Evolutionary conservation across 2,329 filamentous ascomycete species (phyloP), one percentile per base, ranked within the genome.

Genomic region (Ophiostoma sp.): DNA sequence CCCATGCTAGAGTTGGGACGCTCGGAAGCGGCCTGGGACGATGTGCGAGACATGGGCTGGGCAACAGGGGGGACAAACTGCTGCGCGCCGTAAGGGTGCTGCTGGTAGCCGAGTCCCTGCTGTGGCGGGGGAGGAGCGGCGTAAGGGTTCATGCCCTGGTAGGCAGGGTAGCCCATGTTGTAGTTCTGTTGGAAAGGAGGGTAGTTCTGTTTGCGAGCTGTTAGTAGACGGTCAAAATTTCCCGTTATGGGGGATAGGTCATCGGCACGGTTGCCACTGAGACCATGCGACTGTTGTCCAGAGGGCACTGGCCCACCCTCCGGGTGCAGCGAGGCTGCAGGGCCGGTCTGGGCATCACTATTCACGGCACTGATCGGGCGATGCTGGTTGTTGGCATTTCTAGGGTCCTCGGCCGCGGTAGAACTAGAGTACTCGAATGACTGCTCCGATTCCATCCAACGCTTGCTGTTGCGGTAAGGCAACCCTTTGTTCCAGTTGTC

Each of bases 31-130:
- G 67, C 84, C 77, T 95, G 91, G 2, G 92, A 96, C 2, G 90
- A 86, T 70, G 87, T 93, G 73, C 93, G 89, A 2, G 93, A 95
- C 89, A 97, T 93, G 81, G 88, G 84, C 76, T 89, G 85, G 70
- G 85, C 73, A 81, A 82, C 71, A 79, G 79, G 68, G 9, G 60
- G 60, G 40, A 63, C 58, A 42, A 18, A 63, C 60, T 41, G 60
- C 60, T 63, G 60, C 0, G 58, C 77, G 75, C 79, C 72, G 74
- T 81, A 84, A 27, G 78, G 78, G 66, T 82, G 81, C 69, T 82
- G 81, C 69, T 81, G 58, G 60, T 66, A 63, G 11, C 79, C 86
- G n/a, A 79, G 83, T 9, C 81, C 81, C 72, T 82, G 81, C 72
- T 78, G 77, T 18, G 58, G 65, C 69, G 80, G 77, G 27, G 79